These are phyloP conservation scores for Pyrenophora seminiperda DNA, from an alignment of 2,329 filamentous ascomycete genomes.

Conservation along the genomic window DNA sequence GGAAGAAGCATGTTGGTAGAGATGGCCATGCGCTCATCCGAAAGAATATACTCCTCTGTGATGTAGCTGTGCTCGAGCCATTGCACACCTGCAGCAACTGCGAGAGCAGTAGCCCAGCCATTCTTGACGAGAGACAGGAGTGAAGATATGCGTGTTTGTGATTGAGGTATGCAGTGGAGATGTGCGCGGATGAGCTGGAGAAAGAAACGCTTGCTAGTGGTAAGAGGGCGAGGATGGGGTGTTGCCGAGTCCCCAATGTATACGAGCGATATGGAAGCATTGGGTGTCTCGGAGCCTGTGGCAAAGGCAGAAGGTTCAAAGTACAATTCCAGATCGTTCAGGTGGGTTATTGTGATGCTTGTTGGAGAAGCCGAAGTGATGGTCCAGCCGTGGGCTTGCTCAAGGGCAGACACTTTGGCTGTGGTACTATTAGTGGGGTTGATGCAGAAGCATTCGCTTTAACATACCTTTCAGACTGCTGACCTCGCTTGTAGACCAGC, in stretches of 20 bases:
- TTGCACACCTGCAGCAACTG: constrained; percentile 65
- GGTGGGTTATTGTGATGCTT: constrained; percentile 74
- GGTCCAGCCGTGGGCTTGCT: constrained; percentile 71
- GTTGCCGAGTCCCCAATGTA: constrained; percentile 68
- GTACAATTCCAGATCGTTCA: constrained; percentile 72
- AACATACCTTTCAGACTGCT: constrained; percentile 72
- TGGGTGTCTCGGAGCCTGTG: constrained; percentile 49
- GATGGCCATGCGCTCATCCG: constrained; percentile 69
- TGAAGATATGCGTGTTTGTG: constrained; percentile 60
- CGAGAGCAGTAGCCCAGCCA: constrained; percentile 69
- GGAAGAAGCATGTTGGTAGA: constrained; percentile 66
- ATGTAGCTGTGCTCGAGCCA: constrained; percentile 68
- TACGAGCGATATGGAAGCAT: constrained; percentile 66
- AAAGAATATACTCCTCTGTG: constrained; percentile 66
- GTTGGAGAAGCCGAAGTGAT: constrained; percentile 65
- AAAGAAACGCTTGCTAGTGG: constrained; percentile 75
- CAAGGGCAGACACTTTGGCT: constrained; percentile 70
- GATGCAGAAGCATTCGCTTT: background rate
- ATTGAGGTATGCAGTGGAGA: constrained; percentile 65
- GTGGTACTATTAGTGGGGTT: constrained; percentile 45
- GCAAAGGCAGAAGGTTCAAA: constrained; percentile 70
- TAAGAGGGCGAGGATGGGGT: constrained; percentile 60
- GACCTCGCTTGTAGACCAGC: constrained; percentile 86
- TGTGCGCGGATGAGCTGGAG: constrained; percentile 73
- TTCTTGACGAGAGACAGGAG: constrained; percentile 65